Evolutionary conservation across 2,329 filamentous ascomycete species (phyloP), one percentile per base, ranked within the genome.

Genomic region (Trichoderma breve): DNA sequence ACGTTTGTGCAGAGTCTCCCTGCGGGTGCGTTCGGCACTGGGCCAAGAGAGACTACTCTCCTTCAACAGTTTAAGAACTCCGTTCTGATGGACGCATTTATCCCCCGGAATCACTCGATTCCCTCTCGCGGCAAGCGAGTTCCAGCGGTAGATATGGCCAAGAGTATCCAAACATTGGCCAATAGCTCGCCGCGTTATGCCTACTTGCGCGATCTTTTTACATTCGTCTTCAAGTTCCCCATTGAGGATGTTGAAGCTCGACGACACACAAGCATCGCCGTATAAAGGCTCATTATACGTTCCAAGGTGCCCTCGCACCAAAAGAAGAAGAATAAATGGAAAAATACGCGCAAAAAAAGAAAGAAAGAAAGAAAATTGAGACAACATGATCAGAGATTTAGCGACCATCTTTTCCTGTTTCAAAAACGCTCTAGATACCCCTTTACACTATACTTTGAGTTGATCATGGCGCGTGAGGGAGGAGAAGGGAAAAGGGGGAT

Each of bases 141-240:
- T 6, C 86, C 85, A 4, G 92, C 93, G 0, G 82, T 86, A n/a
- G 94, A 98, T 76, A 89, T 97, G 74, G 93, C 92, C 43, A 92
- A 91, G 80, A 93, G 93, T 64, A 92, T 97, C 7, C 85, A 88
- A 67, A 91, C 91, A 85, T 93, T 97, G 88, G 88, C 88, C 67
- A 86, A 89, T 71, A 90, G 89, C 47, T 86, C 87, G 32, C 78
- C 81, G 71, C 90, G 94, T 76, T 96, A 96, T 80, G 85, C 85
- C 9, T 98, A 95, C 86, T 83, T 98, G 74, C 86, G 90, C 64
- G 94, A 97, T 77, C 84, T 98, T 15, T 98, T 93, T 83, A 88
- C 89, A 68, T 86, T 95, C 53, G 94, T 97, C 3, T 97, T 97
- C 80, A 92, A 93, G 4, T 95, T 95, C 78, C 89, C 91, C 62